A percentile compares a stretch with the other conserved stretches of the same genome.
Evolutionary conservation across 2,329 filamentous ascomycete species (phyloP).

Genomic region (Karstenula rhodostoma): DNA sequence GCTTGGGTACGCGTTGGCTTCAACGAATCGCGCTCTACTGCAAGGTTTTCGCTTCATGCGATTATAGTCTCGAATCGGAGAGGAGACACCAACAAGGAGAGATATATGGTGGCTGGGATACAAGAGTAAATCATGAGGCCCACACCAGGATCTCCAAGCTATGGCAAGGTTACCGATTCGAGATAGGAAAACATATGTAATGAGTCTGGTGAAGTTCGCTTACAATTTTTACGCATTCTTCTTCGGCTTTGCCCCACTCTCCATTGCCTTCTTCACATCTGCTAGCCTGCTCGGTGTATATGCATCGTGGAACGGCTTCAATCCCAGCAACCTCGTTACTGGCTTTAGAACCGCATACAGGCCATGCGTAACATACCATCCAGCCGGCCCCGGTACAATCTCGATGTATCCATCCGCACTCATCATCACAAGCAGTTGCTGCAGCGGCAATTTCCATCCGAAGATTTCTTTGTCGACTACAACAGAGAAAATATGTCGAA

Average conservation of each 20-base stretch:
- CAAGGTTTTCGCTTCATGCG: too few species aligned
- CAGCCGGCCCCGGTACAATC: slow-evolving; percentile 13
- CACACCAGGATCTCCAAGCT: too few species aligned
- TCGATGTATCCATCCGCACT: slow-evolving; percentile 18
- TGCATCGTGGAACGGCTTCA: slow-evolving; percentile 21
- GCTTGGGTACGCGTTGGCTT: too few species aligned
- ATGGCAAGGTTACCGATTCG: too few species aligned
- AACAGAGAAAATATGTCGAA: slow-evolving; percentile 17
- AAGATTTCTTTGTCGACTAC: slow-evolving; percentile 12
- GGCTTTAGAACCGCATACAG: slow-evolving; percentile 16
- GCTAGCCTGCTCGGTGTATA: slow-evolving; percentile 19
- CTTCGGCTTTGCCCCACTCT: not conserved
- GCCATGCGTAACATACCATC: slow-evolving; percentile 20
- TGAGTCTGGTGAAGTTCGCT: too few species aligned
- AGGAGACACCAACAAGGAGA: too few species aligned
- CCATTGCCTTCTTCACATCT: slow-evolving; percentile 3
- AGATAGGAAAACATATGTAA: too few species aligned
- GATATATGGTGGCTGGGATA: too few species aligned
- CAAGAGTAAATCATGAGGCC: too few species aligned
- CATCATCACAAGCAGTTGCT: slow-evolving; percentile 17
- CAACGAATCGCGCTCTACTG: too few species aligned
- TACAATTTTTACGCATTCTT: not conserved
- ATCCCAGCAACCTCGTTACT: slow-evolving; percentile 6
- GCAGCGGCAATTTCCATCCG: slow-evolving; percentile 22
- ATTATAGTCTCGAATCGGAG: too few species aligned